Percentiles rank a stretch among this genome's conserved stretches.
Evolutionary conservation across 2,329 filamentous ascomycete genomes (phyloP).

Genomic region (Cladobotryum mycophilum): DNA sequence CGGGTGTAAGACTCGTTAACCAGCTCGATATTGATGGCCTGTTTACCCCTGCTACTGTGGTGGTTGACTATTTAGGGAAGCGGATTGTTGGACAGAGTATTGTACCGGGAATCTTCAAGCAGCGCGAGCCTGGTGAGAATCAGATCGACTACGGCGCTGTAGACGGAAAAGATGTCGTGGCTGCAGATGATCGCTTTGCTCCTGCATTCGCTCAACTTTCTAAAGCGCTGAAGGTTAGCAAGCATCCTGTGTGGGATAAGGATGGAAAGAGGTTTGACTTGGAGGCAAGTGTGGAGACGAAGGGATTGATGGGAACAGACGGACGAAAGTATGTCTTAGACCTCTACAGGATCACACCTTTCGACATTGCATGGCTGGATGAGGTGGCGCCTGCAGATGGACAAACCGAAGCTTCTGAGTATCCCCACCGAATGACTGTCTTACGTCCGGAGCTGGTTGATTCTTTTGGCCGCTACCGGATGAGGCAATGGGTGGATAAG

Average conservation of each 20-base stretch:
- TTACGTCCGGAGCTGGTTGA: constrained; percentile 87
- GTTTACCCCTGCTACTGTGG: constrained; percentile 92
- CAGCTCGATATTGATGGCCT: constrained; percentile 92
- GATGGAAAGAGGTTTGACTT: constrained; percentile 83
- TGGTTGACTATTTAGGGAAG: constrained; percentile 95
- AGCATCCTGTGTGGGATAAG: constrained; percentile 97
- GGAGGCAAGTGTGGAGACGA: constrained; percentile 94
- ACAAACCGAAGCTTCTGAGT: constrained; percentile 44
- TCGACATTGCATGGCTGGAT: constrained; percentile 89
- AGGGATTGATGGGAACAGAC: constrained; percentile 93
- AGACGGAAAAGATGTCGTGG: constrained; percentile 92
- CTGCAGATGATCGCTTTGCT: constrained; percentile 80
- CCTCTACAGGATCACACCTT: constrained; percentile 85
- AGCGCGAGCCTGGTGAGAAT: constrained; percentile 93
- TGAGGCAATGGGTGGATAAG: constrained; percentile 79
- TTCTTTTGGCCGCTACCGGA: constrained; percentile 73
- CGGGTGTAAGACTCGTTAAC: constrained; percentile 90
- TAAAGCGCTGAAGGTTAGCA: constrained; percentile 84
- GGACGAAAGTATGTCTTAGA: constrained; percentile 97
- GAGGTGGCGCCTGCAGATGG: constrained; percentile 51
- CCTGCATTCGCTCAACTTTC: constrained; percentile 84
- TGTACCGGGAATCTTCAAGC: constrained; percentile 98
- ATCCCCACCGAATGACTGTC: constrained; percentile 95
- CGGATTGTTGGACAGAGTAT: constrained; percentile 97
- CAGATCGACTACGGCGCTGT: constrained; percentile 99